phyloP scores from a whole-genome alignment of 75 land plant genomes.

The Azolla pinnata region DNA sequence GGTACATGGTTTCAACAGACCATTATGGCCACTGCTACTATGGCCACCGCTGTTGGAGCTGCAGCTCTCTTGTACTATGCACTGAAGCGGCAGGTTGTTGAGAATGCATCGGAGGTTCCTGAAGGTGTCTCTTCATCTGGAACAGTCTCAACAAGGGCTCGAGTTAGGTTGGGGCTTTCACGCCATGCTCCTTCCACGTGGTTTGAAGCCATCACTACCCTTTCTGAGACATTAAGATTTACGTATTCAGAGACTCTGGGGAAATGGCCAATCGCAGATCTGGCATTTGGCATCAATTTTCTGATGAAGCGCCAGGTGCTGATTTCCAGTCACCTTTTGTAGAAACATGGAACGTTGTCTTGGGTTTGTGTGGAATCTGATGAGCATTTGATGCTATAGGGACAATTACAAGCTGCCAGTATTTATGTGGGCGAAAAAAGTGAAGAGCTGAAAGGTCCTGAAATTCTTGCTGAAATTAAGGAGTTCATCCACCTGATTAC shows the following conservation, averaged over 20 bases:
- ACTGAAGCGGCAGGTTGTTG: conserved; percentile 19
- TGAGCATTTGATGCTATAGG: conserved; percentile 40
- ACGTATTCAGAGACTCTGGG: conserved; percentile 90
- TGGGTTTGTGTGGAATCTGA: background rate
- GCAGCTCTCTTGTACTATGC: conserved; percentile 62
- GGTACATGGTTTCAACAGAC: too few species aligned
- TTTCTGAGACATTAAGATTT: conserved; percentile 79
- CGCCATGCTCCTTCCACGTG: conserved; percentile 82
- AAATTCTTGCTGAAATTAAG: conserved; percentile 44
- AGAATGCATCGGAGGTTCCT: conserved; percentile 13
- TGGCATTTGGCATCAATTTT: conserved; percentile 93
- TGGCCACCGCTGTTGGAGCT: conserved; percentile 82
- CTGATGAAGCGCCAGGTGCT: conserved; percentile 70
- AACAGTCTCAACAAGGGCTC: background rate
- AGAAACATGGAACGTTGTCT: background rate
- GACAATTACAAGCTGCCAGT: conserved; percentile 61
- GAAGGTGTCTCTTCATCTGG: conserved; percentile 1
- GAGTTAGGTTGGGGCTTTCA: conserved; percentile 7
- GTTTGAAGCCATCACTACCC: conserved; percentile 62
- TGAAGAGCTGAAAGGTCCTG: conserved; percentile 48
- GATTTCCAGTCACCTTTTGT: background rate
- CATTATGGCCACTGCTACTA: conserved; percentile 66
- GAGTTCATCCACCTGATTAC: conserved; percentile 48
- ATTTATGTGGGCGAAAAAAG: conserved; percentile 59
- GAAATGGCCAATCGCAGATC: conserved; percentile 95